phyloP scores from a whole-genome alignment of 331 rosid species.

The Acacia concinna region DNA sequence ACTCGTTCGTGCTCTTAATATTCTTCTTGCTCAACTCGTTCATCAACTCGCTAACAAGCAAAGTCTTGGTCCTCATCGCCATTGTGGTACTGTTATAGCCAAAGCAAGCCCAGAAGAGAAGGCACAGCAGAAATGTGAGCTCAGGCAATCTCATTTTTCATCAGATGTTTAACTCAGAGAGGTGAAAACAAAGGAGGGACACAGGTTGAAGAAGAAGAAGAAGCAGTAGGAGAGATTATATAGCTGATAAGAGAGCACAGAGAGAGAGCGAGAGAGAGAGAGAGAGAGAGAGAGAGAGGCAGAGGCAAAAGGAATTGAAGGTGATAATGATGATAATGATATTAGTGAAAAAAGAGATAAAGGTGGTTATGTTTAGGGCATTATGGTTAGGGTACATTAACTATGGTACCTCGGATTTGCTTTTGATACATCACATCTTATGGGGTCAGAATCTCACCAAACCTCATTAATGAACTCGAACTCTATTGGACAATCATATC shows the following conservation, averaged over 20 bases:
- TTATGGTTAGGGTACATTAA: slow-evolving; percentile 46
- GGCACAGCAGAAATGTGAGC: slow-evolving; percentile 38
- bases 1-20: slow-evolving; percentile 8
- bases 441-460: slow-evolving; percentile 52
- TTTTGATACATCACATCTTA: slow-evolving; percentile 53
- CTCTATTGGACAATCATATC: slow-evolving; percentile 33
- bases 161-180: too few relatives aligned
- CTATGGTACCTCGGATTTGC: slow-evolving; percentile 63
- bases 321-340: neutral
- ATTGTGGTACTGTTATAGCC: slow-evolving; percentile 24
- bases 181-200: neutral
- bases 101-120: slow-evolving; percentile 44
- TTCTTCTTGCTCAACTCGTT: slow-evolving; percentile 38
- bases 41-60: slow-evolving; percentile 13
- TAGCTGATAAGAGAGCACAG: slow-evolving; percentile 23
- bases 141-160: slow-evolving; percentile 43
- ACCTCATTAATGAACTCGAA: slow-evolving; percentile 58
- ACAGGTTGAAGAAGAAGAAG: neutral
- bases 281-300: neutral
- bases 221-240: neutral
- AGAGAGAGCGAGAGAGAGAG: neutral
- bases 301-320: slow-evolving; percentile 44
- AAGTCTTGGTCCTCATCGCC: slow-evolving; percentile 33
- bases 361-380: slow-evolving; percentile 9
- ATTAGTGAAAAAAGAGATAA: slow-evolving; percentile 15